phyloP scores from a whole-genome alignment of 257 asterid species.

The Ehretia macrophylla region DNA sequence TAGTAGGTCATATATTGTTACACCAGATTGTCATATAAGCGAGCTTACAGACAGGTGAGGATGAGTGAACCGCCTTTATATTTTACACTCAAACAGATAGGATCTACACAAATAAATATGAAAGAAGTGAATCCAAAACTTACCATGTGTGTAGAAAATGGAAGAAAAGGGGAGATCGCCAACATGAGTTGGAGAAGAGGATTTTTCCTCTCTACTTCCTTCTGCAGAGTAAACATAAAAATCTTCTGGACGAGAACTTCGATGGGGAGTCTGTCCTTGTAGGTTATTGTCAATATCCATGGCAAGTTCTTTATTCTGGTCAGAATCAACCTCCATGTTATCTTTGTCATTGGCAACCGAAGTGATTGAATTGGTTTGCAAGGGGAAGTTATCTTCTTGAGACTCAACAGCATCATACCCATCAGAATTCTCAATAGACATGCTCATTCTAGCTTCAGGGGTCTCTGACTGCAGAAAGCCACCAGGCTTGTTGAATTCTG shows the following conservation, averaged over 20 bases:
- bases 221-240: constrained; percentile 25
- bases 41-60: no score
- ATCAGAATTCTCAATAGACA: constrained; percentile 36
- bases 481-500: constrained; percentile 26
- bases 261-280: constrained; percentile 28
- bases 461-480: constrained; percentile 32
- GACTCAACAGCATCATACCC: constrained; percentile 38
- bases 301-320: constrained; percentile 18
- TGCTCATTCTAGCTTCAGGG: constrained; percentile 25
- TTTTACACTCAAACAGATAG: neutral
- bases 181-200: constrained; percentile 22
- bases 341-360: constrained; percentile 65
- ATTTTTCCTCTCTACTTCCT: constrained; percentile 32
- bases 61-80: no score
- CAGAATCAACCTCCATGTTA: constrained; percentile 15
- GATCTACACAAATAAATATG: neutral
- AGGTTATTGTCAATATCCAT: constrained; percentile 33
- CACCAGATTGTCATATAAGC: no score
- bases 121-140: constrained; percentile 15
- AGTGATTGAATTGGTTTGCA: constrained; percentile 42
- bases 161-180: constrained; percentile 50
- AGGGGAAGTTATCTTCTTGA: constrained; percentile 25
- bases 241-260: constrained; percentile 29
- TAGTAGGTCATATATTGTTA: no score
- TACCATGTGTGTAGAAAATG: constrained; percentile 61